phyloP scores from a whole-genome alignment of 371 early-diverging fungal genomes.

The Batkoa obscura region DNA sequence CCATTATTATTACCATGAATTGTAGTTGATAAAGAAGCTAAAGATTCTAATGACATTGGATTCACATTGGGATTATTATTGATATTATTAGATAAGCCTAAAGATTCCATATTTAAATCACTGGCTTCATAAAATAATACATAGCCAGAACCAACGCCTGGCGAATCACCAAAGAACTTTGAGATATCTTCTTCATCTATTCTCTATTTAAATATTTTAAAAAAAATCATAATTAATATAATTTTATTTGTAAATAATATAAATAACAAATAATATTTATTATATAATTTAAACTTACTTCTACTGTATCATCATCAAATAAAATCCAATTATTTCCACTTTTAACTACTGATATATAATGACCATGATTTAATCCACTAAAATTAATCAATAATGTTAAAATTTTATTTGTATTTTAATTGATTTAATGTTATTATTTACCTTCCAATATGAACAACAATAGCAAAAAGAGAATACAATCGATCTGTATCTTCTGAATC shows the following conservation, averaged over 20 bases:
- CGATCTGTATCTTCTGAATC: constrained; percentile 68
- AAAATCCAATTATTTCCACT: constrained; percentile 74
- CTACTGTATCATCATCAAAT: constrained; percentile 88
- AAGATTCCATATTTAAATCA: constrained; percentile 14
- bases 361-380: constrained; percentile 90
- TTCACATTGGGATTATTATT: background rate
- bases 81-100: background rate
- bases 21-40: background rate
- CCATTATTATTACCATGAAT: background rate
- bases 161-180: constrained; percentile 64
- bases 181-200: constrained; percentile 61
- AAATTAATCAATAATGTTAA: background rate
- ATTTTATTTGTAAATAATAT: background rate
- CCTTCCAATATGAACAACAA: constrained; percentile 89
- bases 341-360: constrained; percentile 81
- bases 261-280: background rate
- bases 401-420: background rate
- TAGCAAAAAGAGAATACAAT: constrained; percentile 69
- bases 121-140: constrained; percentile 58
- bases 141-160: constrained; percentile 63
- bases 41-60: background rate
- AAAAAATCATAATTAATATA: background rate
- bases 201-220: constrained; percentile 12
- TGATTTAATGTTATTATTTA: constrained; percentile 7
- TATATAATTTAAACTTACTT: constrained; percentile 18